Percentiles rank a stretch among this genome's conserved stretches.
Conservation (phyloP, 1,139 yeast species). For the Williopsis jadinii region DNA sequence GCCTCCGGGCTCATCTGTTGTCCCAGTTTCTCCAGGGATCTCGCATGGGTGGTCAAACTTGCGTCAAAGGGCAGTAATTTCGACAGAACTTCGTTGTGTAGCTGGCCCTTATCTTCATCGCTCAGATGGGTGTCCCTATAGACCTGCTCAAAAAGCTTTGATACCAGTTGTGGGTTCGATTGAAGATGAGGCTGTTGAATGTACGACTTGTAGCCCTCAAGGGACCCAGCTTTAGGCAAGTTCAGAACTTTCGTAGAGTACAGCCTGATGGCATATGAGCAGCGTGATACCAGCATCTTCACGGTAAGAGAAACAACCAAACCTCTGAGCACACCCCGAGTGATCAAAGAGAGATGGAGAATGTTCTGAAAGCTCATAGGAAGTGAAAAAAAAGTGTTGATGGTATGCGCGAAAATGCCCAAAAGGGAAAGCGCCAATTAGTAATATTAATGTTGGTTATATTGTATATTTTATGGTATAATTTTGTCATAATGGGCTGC, state of each 20-base stretch:
- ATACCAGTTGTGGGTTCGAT: slow-evolving; percentile 4
- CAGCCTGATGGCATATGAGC: too few species aligned
- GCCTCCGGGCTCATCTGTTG: slow-evolving; percentile 9
- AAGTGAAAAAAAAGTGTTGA: too few species aligned
- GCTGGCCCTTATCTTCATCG: slow-evolving; percentile 2
- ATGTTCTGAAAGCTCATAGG: too few species aligned
- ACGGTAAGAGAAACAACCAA: too few species aligned
- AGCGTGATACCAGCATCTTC: too few species aligned
- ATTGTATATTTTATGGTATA: too few species aligned
- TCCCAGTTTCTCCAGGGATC: slow-evolving; percentile 8
- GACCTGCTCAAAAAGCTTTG: slow-evolving; percentile 6
- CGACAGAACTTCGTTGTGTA: slow-evolving; percentile 16
- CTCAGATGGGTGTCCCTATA: slow-evolving; percentile 1
- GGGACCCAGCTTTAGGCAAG: not conserved
- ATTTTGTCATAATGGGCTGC: too few species aligned
- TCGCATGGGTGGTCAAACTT: slow-evolving; percentile 15
- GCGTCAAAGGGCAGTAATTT: slow-evolving; percentile 13
- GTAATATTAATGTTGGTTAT: too few species aligned
- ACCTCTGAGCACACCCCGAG: slow-evolving; percentile 30
- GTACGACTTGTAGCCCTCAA: slow-evolving; percentile 2
- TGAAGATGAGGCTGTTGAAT: slow-evolving; percentile 7
- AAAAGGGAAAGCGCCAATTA: too few species aligned
- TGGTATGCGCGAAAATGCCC: too few species aligned
- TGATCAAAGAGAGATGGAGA: slow-evolving; percentile 4
- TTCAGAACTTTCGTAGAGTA: not conserved